Evolutionary conservation across 148 eudicot species (phyloP).

Genomic region (Nepenthes mirabilis): DNA sequence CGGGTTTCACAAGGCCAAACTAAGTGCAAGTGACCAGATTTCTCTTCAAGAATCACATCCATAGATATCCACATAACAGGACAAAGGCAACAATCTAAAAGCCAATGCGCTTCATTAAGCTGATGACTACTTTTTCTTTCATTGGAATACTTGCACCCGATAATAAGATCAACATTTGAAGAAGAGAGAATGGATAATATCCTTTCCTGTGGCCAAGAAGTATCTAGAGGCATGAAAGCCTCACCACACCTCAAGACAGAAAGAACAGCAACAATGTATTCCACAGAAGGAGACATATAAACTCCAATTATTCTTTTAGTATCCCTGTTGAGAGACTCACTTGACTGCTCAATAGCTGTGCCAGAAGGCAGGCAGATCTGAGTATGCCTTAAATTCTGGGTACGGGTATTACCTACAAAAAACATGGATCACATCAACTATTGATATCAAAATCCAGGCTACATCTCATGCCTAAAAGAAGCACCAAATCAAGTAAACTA

Average conservation of each 20-base stretch:
- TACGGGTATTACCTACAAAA: background rate
- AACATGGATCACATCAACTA: too few species aligned
- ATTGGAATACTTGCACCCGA: constrained; percentile 29
- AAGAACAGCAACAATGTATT: constrained; percentile 61
- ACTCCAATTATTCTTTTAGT: constrained; percentile 46
- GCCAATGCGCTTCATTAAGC: constrained; percentile 34
- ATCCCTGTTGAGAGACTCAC: constrained; percentile 6
- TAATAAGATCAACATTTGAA: constrained; percentile 49
- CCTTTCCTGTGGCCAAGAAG: constrained; percentile 73
- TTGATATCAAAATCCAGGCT: too few species aligned
- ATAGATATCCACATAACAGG: constrained; percentile 35
- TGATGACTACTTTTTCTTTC: constrained; percentile 22
- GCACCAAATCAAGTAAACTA: too few species aligned
- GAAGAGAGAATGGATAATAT: constrained; percentile 41
- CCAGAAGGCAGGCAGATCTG: background rate
- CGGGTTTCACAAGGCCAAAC: constrained; percentile 61
- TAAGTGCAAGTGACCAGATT: constrained; percentile 22
- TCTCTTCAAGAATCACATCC: constrained; percentile 23
- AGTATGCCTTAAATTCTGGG: too few species aligned
- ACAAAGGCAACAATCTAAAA: constrained; percentile 22
- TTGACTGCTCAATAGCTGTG: constrained; percentile 5
- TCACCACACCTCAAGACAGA: constrained; percentile 67
- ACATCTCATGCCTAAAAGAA: too few species aligned
- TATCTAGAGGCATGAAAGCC: constrained; percentile 76
- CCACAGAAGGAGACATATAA: constrained; percentile 65